These are phyloP conservation scores for Pleurotus tuoliensis DNA, from an alignment of 768 basidiomycete species.

Conservation along the genomic window DNA sequence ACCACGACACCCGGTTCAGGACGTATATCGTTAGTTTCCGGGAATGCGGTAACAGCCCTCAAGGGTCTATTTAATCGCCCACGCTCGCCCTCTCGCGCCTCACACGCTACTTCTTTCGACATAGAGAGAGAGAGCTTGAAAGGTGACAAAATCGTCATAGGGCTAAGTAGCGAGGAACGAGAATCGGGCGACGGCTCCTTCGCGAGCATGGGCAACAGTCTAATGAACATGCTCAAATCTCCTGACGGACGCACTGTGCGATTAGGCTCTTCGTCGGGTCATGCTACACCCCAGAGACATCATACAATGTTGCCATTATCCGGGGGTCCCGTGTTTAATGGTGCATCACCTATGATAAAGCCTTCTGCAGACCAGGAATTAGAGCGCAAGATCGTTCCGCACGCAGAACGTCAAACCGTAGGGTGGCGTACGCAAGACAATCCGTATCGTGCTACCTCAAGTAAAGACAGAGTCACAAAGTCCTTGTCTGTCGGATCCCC, in stretches of 20 bases:
- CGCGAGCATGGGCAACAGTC: slow-evolving; percentile 47
- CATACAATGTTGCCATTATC: slow-evolving; percentile 31
- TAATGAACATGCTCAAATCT: slow-evolving; percentile 47
- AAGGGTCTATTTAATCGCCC: slow-evolving; percentile 62
- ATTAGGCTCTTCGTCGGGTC: slow-evolving; percentile 1
- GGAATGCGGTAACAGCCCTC: slow-evolving; percentile 48
- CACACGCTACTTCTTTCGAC: slow-evolving; percentile 29
- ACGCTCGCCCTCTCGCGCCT: slow-evolving; percentile 51
- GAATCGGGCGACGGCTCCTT: slow-evolving; percentile 50
- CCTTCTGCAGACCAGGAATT: slow-evolving; percentile 18
- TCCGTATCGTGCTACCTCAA: slow-evolving; percentile 4
- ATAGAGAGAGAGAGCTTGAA: slow-evolving; percentile 16
- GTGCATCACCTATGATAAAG: slow-evolving; percentile 4
- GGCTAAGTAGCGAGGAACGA: slow-evolving; percentile 20
- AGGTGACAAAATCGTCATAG: neutral
- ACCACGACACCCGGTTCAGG: slow-evolving; percentile 30
- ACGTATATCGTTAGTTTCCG: slow-evolving; percentile 22
- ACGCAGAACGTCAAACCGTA: slow-evolving; percentile 16
- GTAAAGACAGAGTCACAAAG: slow-evolving; percentile 21
- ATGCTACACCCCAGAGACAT: neutral
- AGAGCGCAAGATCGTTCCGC: slow-evolving; percentile 30
- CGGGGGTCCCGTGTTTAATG: slow-evolving; percentile 11
- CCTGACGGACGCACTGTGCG: slow-evolving; percentile 1
- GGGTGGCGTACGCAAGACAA: slow-evolving; percentile 32
- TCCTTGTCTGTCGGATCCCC: slow-evolving; percentile 27